phyloP scores from a whole-genome alignment of 805 yeast species.

The Starmerella powellii region DNA sequence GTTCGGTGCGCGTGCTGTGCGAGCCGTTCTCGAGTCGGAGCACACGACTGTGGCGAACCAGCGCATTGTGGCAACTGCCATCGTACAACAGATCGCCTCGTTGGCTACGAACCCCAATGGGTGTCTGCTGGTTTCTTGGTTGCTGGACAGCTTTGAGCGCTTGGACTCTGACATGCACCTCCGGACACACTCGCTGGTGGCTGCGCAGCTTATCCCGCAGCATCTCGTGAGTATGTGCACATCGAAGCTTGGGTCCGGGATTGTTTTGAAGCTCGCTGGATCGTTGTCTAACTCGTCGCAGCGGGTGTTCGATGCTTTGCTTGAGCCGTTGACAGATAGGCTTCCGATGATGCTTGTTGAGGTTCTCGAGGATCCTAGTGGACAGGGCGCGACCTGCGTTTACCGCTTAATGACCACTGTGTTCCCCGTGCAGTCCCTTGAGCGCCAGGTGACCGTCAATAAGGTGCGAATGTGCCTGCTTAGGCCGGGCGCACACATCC shows the following conservation, averaged over 20 bases:
- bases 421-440: slow-evolving; percentile 39
- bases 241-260: slow-evolving; percentile 74
- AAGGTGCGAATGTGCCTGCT: slow-evolving; percentile 54
- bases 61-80: slow-evolving; percentile 59
- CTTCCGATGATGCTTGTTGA: slow-evolving; percentile 41
- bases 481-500: slow-evolving; percentile 37
- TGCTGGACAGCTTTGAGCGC: slow-evolving; percentile 60
- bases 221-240: slow-evolving; percentile 53
- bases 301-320: slow-evolving; percentile 50
- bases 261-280: slow-evolving; percentile 61
- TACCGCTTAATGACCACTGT: slow-evolving; percentile 71
- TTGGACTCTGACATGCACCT: slow-evolving; percentile 27
- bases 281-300: slow-evolving; percentile 25
- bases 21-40: slow-evolving; percentile 82
- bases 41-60: slow-evolving; percentile 56
- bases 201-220: slow-evolving; percentile 45
- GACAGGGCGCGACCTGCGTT: slow-evolving; percentile 63
- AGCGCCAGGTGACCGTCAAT: slow-evolving; percentile 44
- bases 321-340: slow-evolving; percentile 30
- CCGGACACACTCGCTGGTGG: slow-evolving; percentile 43
- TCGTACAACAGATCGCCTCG: slow-evolving; percentile 65
- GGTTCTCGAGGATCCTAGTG: slow-evolving; percentile 49
- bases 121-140: slow-evolving; percentile 83
- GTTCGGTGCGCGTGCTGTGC: slow-evolving; percentile 87
- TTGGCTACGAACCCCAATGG: slow-evolving; percentile 79